Base-by-base conservation (phyloP, 768 basidiomycete genomes). In the Tricholoma saponaceum region DNA sequence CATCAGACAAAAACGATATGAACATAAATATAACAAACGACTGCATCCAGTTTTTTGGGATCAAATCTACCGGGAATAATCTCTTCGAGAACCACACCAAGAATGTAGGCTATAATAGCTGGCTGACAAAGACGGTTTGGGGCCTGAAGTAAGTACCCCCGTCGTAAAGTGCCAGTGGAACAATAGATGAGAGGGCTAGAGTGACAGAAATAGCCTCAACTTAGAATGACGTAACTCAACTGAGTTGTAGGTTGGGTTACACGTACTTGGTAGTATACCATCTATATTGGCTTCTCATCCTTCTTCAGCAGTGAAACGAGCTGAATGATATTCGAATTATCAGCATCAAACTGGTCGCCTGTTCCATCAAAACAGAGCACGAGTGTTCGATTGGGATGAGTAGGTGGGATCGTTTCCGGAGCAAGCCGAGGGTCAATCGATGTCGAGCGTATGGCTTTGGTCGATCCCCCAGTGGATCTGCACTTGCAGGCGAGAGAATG, bases 361-460 rank as follows among this genome's bases (percentile, higher is more conserved):
- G 82, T 83, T 1, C 83, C 82, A 65, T 84, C 83, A 58, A 84
- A 83, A 62, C 82, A 83, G 1, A 84, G 65, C 6, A 83, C 66
- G 33, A 84, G 73, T 0, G 78, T 82, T 2, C 82, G 74, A 57
- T 25, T 53, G 76, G 74, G 9, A 13, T 23, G 44, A 8, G 67
- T 59, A 6, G 76, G 74, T 5, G 83, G 82, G 22, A 84, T 73
- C 5, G 74, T 60, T 46, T 57, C 23, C 7, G 74, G 72, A 4
- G 64, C 43, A 26, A 51, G 26, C 0, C 56, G 61, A 50, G 64
- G 63, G 32, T 69, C 66, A 14, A 70, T 67, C 65, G 4, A 28
- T 47, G 23, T 67, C 60, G 23, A 50, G 61, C 7, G 35, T 33
- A 16, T 20, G 14, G 51, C 56, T 14, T 55, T 58, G 5, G 60